These are phyloP conservation scores for Takashimella tepidaria DNA, from an alignment of 1,284 basidiomycete genomes.

Conservation along the genomic window DNA sequence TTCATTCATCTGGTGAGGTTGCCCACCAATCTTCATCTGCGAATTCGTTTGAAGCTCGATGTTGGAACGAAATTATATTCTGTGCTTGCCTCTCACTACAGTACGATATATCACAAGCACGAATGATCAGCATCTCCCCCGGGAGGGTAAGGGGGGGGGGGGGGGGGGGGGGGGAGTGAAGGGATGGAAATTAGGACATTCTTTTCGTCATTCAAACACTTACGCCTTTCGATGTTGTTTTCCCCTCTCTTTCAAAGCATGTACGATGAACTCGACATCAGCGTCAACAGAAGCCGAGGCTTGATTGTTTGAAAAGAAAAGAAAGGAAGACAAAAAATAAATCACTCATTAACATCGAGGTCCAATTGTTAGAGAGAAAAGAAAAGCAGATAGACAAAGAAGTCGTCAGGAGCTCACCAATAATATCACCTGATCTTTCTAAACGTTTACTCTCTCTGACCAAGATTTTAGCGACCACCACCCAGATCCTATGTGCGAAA, in stretches of 20 bases:
- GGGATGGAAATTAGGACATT: no score
- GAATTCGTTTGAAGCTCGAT: background rate
- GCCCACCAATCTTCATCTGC: background rate
- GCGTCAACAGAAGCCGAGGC: background rate
- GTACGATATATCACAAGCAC: no score
- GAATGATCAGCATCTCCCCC: no score
- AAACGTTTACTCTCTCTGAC: slow-evolving; percentile 10
- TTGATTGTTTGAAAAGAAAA: no score
- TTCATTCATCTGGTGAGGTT: background rate
- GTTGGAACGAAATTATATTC: background rate
- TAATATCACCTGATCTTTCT: slow-evolving; percentile 2
- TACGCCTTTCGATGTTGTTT: no score
- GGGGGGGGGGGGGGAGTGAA: no score
- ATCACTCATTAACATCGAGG: no score
- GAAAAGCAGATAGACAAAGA: background rate
- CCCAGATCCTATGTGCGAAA: slow-evolving; percentile 10
- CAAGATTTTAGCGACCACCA: slow-evolving; percentile 7
- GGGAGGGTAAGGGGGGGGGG: no score
- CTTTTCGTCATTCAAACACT: no score
- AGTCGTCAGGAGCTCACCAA: no score
- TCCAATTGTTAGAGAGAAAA: no score
- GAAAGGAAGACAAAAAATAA: no score
- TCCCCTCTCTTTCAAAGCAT: background rate
- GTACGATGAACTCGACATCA: background rate
- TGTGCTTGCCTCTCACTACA: background rate